Evolutionary conservation across 345 rosid species (phyloP).

Genomic region (Diplotaxis tenuifolia): DNA sequence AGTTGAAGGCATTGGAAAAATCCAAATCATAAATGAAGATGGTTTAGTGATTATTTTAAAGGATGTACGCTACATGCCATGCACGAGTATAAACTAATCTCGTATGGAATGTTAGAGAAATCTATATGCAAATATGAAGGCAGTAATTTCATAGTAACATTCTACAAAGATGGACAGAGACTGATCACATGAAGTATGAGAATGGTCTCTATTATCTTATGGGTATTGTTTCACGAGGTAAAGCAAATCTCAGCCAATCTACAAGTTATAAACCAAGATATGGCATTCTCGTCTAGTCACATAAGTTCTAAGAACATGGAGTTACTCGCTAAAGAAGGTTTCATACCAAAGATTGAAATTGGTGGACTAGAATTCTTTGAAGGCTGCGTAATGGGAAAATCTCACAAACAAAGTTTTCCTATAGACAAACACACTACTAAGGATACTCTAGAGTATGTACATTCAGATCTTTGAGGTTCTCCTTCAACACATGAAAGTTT

Average conservation of each 20-base stretch:
- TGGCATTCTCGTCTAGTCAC: background rate
- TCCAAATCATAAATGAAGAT: background rate
- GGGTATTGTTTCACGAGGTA: background rate
- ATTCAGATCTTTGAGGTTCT: too few species aligned
- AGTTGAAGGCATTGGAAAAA: background rate
- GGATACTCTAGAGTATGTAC: too few species aligned
- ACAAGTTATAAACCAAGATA: background rate
- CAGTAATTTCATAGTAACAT: background rate
- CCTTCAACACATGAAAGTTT: too few species aligned
- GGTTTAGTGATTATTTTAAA: background rate
- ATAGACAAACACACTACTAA: too few species aligned
- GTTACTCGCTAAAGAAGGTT: background rate
- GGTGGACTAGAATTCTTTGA: background rate
- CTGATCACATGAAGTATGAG: background rate
- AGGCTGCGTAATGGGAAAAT: background rate
- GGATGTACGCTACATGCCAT: background rate
- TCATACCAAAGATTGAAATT: background rate
- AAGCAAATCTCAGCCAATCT: background rate
- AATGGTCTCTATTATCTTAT: background rate
- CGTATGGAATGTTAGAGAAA: background rate
- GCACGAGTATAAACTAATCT: background rate
- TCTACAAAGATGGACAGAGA: background rate
- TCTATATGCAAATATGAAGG: background rate
- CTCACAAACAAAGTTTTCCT: background rate
- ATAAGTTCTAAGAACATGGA: background rate